Percentiles rank a stretch among this genome's conserved stretches.
Conservation (phyloP, 441 rosid species). For the Gossypium davidsonii region DNA sequence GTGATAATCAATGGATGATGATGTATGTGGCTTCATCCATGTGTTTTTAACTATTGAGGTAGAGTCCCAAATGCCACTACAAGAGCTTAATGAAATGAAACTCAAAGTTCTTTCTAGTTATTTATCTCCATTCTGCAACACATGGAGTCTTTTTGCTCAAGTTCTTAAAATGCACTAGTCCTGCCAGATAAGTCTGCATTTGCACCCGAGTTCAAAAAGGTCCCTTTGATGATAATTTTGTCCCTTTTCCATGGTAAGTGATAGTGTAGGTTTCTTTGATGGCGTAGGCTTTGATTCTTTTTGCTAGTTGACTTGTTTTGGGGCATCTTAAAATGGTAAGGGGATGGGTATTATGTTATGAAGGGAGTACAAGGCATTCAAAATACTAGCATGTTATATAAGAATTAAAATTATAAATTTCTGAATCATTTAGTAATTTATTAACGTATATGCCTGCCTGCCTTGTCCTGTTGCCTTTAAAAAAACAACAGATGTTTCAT, state of each 20-base stretch:
- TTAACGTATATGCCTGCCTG: constrained; percentile 46
- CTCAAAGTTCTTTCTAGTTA: background rate
- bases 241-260: background rate
- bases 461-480: background rate
- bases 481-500: background rate
- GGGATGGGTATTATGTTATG: background rate
- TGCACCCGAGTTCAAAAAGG: background rate
- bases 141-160: background rate
- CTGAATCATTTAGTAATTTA: background rate
- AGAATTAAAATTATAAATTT: background rate
- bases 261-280: background rate
- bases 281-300: background rate
- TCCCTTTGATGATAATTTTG: background rate
- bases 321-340: background rate
- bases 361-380: background rate
- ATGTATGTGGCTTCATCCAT: background rate
- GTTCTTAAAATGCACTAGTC: background rate
- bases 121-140: background rate
- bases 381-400: background rate
- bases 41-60: constrained; percentile 1
- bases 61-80: background rate
- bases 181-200: background rate
- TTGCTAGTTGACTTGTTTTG: background rate
- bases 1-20: background rate
- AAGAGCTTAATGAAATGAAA: background rate